Percentiles rank a stretch among this genome's conserved stretches.
phyloP scores from a whole-genome alignment of 2,329 filamentous ascomycete species.

The Curvularia hawaiiensis region DNA sequence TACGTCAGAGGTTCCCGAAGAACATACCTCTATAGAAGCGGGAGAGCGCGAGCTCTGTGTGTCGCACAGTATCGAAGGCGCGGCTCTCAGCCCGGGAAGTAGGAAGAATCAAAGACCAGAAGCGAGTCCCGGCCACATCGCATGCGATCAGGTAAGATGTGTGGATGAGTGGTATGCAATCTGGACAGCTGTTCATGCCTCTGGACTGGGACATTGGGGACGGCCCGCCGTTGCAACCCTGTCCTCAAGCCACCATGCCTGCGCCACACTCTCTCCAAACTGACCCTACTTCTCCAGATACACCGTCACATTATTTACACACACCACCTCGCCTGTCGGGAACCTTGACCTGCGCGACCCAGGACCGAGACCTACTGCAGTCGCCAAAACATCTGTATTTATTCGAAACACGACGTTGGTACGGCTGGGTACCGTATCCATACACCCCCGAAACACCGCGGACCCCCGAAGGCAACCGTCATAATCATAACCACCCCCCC shows the following conservation, averaged over 20 bases:
- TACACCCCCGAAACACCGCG: constrained; percentile 24
- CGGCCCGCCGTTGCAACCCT: constrained; percentile 15
- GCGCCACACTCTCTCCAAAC: constrained; percentile 11
- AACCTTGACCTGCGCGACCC: background rate
- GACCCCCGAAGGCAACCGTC: constrained; percentile 31
- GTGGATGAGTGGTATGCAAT: constrained; percentile 16
- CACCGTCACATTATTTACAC: constrained; percentile 7
- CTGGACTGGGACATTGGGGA: constrained; percentile 10
- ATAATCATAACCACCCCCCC: constrained; percentile 7
- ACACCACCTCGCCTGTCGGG: background rate
- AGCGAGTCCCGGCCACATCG: constrained; percentile 30
- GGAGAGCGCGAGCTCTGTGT: constrained; percentile 23
- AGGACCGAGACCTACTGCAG: background rate
- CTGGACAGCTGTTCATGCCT: constrained; percentile 39
- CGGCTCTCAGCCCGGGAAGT: constrained; percentile 15
- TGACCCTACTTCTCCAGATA: constrained; percentile 10
- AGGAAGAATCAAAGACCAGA: constrained; percentile 28
- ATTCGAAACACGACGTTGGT: constrained; percentile 20
- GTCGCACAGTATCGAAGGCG: constrained; percentile 10
- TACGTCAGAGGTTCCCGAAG: constrained; percentile 12
- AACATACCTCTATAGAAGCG: constrained; percentile 45
- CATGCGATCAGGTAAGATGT: constrained; percentile 16
- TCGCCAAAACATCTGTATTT: background rate
- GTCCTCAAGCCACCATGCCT: constrained; percentile 14
- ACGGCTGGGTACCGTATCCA: constrained; percentile 20